Percentiles rank a stretch among this genome's conserved stretches.
These are phyloP conservation scores for Verticillium tricorpus DNA, from an alignment of 2,329 filamentous ascomycete species.

Conservation along the genomic window DNA sequence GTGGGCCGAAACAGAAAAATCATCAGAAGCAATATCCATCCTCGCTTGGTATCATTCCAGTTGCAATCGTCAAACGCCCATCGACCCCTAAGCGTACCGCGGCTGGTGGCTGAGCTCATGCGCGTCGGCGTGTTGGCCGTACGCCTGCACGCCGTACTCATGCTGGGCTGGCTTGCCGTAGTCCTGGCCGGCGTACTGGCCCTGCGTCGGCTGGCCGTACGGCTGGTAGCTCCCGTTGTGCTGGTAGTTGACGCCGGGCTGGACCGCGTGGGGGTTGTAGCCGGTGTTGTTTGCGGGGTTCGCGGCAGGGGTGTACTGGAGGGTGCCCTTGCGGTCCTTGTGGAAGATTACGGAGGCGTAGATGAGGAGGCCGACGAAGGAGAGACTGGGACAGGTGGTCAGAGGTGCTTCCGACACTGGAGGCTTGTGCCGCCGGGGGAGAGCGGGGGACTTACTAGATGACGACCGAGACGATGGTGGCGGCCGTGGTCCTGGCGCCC, in stretches of 20 bases:
- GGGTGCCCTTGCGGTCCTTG: constrained; percentile 11
- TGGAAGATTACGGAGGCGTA: constrained; percentile 26
- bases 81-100: not conserved
- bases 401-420: not conserved
- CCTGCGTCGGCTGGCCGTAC: not conserved
- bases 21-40: not conserved
- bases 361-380: constrained; percentile 26
- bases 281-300: not conserved
- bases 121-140: not conserved
- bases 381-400: constrained; percentile 15
- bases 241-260: not conserved
- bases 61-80: not conserved
- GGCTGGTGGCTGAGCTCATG: not conserved
- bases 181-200: not conserved
- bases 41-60: not conserved
- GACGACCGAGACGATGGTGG: constrained; percentile 17
- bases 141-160: not conserved
- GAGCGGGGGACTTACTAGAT: constrained; percentile 18
- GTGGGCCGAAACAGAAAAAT: not conserved
- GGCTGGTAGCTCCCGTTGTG: not conserved
- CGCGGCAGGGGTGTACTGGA: constrained; percentile 1
- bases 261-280: not conserved
- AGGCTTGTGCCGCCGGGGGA: not conserved
- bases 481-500: constrained; percentile 8
- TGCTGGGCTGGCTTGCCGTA: not conserved